Evolutionary conservation across 345 rosid genomes (phyloP), one percentile per base, ranked within the genome.

Genomic region (Salix koriyanagi): DNA sequence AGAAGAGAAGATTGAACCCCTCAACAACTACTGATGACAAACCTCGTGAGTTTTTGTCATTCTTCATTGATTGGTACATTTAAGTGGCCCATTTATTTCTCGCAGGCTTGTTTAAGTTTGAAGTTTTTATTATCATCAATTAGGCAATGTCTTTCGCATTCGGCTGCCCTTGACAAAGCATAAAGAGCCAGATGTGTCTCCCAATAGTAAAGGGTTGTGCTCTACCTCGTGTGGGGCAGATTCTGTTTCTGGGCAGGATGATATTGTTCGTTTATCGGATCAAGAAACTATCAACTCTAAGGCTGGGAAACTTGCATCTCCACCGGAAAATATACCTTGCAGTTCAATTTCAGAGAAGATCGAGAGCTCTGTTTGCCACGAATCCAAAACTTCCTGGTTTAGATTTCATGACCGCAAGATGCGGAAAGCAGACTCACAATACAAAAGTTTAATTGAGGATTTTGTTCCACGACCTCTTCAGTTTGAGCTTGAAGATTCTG

Each of bases 71-170:
- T 36, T 9, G 15, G 25, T 26, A 21, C 34, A 34, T 6, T 70
- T 54, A 41, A 69, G 42, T 69, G 44, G 26, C 23, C 52, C n/a
- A 23, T 5, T 58, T n/a, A 58, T n/a, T 58, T 58, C n/a, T 42
- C 1, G 7, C 9, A 15, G n/a, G 23, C 16, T n/a, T 25, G 4
- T 25, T 23, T 41, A 65, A 19, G 19, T 34, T 42, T 30, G 8
- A 9, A 23, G 3, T 16, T 25, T 11, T 72, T 84, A 21, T 36
- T 39, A 9, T 78, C 54, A 54, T 76, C 37, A 16, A 58, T 28
- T 71, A 78, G 97, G 88, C 1, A 90, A 86, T n/a, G 71, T 83
- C 44, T 39, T 90, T 44, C 79, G 89, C 9, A 88, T 93, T 77
- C 74, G 86, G 4, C 73, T 91, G 26, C 70, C 86, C 4, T 70